phyloP scores from a whole-genome alignment of 495 filamentous ascomycete species.

The Penicillium odoratum region DNA sequence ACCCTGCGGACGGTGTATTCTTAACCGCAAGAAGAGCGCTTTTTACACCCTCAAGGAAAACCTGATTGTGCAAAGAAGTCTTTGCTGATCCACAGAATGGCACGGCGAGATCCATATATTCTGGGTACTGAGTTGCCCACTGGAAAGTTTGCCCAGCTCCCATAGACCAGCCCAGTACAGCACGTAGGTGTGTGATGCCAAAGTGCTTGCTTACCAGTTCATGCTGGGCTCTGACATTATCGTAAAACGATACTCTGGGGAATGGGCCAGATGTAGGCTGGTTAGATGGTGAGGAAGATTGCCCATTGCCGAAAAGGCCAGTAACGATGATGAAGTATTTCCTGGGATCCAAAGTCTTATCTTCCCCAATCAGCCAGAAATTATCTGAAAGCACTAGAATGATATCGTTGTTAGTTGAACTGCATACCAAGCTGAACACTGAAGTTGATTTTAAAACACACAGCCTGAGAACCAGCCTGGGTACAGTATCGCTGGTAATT shows the following conservation, averaged over 20 bases:
- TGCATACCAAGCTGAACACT: neutral
- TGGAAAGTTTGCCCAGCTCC: slow-evolving; percentile 67
- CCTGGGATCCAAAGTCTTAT: slow-evolving; percentile 58
- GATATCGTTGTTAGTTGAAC: neutral
- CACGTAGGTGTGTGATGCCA: slow-evolving; percentile 59
- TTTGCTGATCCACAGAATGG: slow-evolving; percentile 70
- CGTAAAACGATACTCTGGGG: slow-evolving; percentile 62
- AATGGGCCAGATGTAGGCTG: slow-evolving; percentile 55
- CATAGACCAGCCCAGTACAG: slow-evolving; percentile 72
- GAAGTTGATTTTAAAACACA: slow-evolving; percentile 24
- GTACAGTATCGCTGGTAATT: slow-evolving; percentile 66
- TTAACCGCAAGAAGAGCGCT: slow-evolving; percentile 63
- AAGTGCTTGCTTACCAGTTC: slow-evolving; percentile 63
- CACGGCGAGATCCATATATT: slow-evolving; percentile 64
- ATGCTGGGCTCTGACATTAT: slow-evolving; percentile 70
- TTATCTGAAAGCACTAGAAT: slow-evolving; percentile 56
- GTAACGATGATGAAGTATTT: slow-evolving; percentile 71
- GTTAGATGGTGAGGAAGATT: slow-evolving; percentile 70
- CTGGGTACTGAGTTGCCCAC: slow-evolving; percentile 71
- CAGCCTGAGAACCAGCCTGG: slow-evolving; percentile 69
- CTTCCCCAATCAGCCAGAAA: slow-evolving; percentile 63
- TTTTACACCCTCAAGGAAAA: slow-evolving; percentile 73
- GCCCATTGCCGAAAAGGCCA: slow-evolving; percentile 71
- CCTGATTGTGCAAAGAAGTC: slow-evolving; percentile 69
- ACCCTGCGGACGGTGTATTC: slow-evolving; percentile 50